These are phyloP conservation scores for Colletotrichum chrysophilum DNA, from an alignment of 2,329 filamentous ascomycete genomes.

Conservation along the genomic window DNA sequence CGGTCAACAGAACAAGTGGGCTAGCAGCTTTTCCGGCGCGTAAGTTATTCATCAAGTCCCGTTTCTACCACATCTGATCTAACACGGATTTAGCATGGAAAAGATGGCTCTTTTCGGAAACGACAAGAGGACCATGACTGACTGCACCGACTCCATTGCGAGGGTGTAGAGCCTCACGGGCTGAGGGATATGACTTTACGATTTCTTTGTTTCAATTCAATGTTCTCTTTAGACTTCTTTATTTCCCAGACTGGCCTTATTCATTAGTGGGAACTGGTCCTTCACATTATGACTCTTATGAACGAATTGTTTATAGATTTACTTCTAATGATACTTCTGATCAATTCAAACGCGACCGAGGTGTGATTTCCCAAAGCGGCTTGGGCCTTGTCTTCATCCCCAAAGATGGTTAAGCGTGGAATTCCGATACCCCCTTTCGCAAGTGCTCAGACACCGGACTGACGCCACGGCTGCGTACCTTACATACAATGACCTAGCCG, in stretches of 20 bases:
- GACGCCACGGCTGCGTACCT: neutral
- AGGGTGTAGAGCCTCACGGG: neutral
- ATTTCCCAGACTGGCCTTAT: too few relatives aligned
- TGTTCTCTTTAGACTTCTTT: neutral
- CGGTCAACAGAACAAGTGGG: conserved; percentile 39
- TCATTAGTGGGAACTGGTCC: too few relatives aligned
- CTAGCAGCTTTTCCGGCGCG: neutral
- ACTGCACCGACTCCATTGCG: conserved; percentile 45
- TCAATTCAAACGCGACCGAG: neutral
- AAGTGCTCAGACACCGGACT: neutral
- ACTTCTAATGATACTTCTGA: neutral
- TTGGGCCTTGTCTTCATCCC: neutral
- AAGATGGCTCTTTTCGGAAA: conserved; percentile 60
- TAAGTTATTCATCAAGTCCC: conserved; percentile 42
- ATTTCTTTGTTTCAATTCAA: neutral
- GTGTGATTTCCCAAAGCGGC: neutral
- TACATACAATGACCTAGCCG: neutral
- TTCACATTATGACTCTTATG: neutral
- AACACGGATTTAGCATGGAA: neutral
- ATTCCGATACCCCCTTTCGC: neutral
- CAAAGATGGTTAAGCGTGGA: neutral
- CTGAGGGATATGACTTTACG: neutral
- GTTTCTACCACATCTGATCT: conserved; percentile 47
- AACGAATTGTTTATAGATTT: neutral
- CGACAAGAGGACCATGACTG: conserved; percentile 58